Conservation (phyloP, 2,329 filamentous ascomycete genomes). For the Myriosclerotinia scirpicola region DNA sequence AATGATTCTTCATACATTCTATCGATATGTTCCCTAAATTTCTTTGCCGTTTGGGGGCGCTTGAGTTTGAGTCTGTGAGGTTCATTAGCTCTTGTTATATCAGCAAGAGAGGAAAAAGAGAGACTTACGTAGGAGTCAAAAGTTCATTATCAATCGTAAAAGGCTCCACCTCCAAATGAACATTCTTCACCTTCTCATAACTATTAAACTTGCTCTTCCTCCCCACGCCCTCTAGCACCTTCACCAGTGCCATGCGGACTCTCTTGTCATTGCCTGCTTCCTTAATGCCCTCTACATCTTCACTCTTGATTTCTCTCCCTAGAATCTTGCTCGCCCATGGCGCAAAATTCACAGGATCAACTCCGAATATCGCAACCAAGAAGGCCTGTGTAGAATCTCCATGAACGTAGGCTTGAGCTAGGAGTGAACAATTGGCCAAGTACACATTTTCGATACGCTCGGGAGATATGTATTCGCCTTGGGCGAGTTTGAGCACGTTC, state of each 20-base stretch:
- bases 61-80: constrained; percentile 66
- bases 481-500: constrained; percentile 97
- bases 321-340: constrained; percentile 76
- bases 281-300: constrained; percentile 66
- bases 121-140: constrained; percentile 77
- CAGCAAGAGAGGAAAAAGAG: neutral
- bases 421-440: constrained; percentile 73
- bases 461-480: constrained; percentile 97
- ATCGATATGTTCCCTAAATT: constrained; percentile 39
- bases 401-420: constrained; percentile 84
- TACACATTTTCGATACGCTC: constrained; percentile 97
- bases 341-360: constrained; percentile 83
- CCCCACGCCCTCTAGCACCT: constrained; percentile 75
- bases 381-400: constrained; percentile 80
- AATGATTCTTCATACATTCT: constrained; percentile 40
- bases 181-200: constrained; percentile 78
- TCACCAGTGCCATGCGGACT: constrained; percentile 72
- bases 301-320: constrained; percentile 61
- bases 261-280: constrained; percentile 66
- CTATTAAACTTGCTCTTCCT: constrained; percentile 87
- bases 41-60: constrained; percentile 64
- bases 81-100: constrained; percentile 18
- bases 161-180: constrained; percentile 77
- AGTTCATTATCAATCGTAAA: constrained; percentile 93
- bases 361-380: constrained; percentile 83